Base-by-base conservation (phyloP, 768 basidiomycete species). In the Chalciporus chontae region DNA sequence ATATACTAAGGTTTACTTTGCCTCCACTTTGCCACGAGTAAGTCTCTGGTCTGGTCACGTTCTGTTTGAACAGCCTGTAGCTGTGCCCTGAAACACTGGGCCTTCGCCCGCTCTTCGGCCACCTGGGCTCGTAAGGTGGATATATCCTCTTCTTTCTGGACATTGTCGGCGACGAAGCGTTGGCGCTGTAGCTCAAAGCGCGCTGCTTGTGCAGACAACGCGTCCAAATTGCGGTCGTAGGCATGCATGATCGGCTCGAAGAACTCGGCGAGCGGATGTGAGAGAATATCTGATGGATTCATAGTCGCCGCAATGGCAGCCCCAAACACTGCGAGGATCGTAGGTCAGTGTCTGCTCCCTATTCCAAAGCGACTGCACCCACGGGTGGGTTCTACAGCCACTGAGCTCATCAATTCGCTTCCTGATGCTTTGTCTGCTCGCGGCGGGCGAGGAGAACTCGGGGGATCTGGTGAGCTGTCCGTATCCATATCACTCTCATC, bases 161-260 rank as follows among this genome's bases (percentile, higher is more conserved):
- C 27, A 43, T 40, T 43, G 18, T 55, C 54, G 3, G 40, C 51
- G 14, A 46, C 40, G 29, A 49, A 40, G 21, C 32, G 47, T 29
- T 55, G 54, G 11, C 40, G 47, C 31, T 53, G 51, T 9, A 53
- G 44, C 46, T 55, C 54, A 40, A 53, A 55, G 36, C 43, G 43
- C 17, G 43, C 32, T 8, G 38, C 47, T 38, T 53, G 54, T 14
- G 43, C 40, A 36, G 51, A 49, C 17, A 17, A 19, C 14, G 47
- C 40, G 21, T 27, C 37, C 29, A 40, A 36, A 34, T 7, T 27
- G 14, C 43, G 43, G 27, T 55, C 51, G 21, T 55, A 55, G 29
- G 54, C 43, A 2, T 23, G 27, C 40, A 55, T 53, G 42, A 55
- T 53, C 26, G 44, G 47, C 29, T 53, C 45, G 40, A 56, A 53